A percentile compares a stretch with the other conserved stretches of the same genome.
Evolutionary conservation across 371 early-diverging fungal genomes (phyloP).

Genomic region (Saksenaea oblongispora): DNA sequence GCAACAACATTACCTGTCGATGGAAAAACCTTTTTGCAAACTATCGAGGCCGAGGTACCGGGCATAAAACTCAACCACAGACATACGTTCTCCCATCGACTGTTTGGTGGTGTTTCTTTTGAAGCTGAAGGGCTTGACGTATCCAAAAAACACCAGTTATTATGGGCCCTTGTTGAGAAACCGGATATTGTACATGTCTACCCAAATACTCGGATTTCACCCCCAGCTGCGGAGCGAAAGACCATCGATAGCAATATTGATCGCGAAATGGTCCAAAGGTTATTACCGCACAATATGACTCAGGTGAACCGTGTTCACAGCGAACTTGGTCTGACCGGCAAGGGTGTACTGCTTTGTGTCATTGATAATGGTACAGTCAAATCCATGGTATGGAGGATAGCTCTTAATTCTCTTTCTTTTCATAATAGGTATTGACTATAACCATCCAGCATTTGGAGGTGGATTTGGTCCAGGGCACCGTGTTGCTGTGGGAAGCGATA

Average conservation of each 20-base stretch:
- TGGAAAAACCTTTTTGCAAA: neutral
- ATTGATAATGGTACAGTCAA: conserved; percentile 55
- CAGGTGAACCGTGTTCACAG: conserved; percentile 28
- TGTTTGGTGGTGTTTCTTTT: neutral
- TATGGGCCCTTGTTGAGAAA: neutral
- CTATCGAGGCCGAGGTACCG: neutral
- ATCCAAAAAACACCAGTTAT: neutral
- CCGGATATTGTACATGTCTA: neutral
- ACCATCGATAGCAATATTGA: neutral
- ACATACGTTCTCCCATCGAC: neutral
- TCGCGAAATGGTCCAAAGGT: neutral
- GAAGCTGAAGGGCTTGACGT: neutral
- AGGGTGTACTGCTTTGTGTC: conserved; percentile 62
- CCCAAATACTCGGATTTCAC: neutral
- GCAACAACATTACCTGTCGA: neutral
- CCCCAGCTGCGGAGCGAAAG: neutral
- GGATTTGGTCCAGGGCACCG: conserved; percentile 50
- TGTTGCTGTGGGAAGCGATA: conserved; percentile 7
- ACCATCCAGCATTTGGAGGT: conserved; percentile 69
- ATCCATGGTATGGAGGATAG: conserved; percentile 49
- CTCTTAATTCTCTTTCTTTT: conserved; percentile 53
- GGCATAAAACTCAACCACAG: neutral
- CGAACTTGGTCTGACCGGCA: conserved; percentile 41
- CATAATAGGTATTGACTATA: conserved; percentile 55
- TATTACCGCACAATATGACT: conserved; percentile 12